Conservation (phyloP, 208 protist genomes). For the Trypanosoma boissoni region DNA sequence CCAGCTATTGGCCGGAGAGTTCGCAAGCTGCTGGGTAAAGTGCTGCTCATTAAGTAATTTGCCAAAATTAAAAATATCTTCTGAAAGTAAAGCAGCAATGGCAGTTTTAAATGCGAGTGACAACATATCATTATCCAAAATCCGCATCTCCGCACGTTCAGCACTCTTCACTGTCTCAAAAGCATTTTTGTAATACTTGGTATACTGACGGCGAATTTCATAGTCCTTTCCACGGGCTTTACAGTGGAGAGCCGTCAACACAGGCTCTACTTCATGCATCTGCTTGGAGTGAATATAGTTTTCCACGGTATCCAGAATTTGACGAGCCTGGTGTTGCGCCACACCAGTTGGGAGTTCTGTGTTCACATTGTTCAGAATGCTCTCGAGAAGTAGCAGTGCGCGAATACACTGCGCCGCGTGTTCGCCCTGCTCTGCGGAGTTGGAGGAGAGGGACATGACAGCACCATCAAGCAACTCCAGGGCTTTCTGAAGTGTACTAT, state of each 20-base stretch:
- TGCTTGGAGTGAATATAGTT: slow-evolving; percentile 59
- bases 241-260: slow-evolving; percentile 70
- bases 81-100: slow-evolving; percentile 72
- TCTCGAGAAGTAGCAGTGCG: slow-evolving; percentile 72
- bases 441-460: slow-evolving; percentile 39
- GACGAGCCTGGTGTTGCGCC: slow-evolving; percentile 53
- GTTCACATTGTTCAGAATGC: slow-evolving; percentile 24
- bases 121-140: slow-evolving; percentile 55
- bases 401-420: slow-evolving; percentile 80
- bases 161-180: slow-evolving; percentile 78
- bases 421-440: slow-evolving; percentile 42
- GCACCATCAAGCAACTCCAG: slow-evolving; percentile 68
- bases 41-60: slow-evolving; percentile 69
- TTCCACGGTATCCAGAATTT: slow-evolving; percentile 75
- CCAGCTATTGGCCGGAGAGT: slow-evolving; percentile 39
- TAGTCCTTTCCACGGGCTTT: slow-evolving; percentile 84
- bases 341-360: slow-evolving; percentile 34
- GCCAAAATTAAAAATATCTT: slow-evolving; percentile 88
- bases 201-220: slow-evolving; percentile 76
- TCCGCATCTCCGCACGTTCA: slow-evolving; percentile 74
- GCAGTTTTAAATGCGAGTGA: slow-evolving; percentile 70
- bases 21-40: slow-evolving; percentile 28
- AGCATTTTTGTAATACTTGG: slow-evolving; percentile 78
- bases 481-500: slow-evolving; percentile 60
- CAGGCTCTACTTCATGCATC: slow-evolving; percentile 84